phyloP scores from a whole-genome alignment of 2,329 filamentous ascomycete species.

The Fusarium temperatum region DNA sequence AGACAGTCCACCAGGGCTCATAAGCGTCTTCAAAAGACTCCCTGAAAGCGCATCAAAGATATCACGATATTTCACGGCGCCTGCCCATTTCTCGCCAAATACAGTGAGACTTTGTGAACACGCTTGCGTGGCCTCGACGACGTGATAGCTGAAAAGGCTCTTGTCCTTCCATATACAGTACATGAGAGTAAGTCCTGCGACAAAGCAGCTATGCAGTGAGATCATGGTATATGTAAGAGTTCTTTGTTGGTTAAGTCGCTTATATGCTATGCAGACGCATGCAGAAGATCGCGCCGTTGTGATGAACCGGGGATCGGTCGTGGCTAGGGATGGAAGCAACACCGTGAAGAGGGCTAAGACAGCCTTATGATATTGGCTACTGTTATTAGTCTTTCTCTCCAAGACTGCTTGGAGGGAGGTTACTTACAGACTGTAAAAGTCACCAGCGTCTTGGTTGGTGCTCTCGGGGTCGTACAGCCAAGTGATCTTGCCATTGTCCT shows the following conservation, averaged over 20 bases:
- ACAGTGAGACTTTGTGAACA: neutral
- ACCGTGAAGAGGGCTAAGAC: neutral
- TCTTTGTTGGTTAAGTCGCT: neutral
- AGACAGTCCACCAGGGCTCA: neutral
- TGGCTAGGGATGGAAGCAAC: neutral
- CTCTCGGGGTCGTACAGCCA: neutral
- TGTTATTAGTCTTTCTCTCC: no score
- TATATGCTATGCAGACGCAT: neutral
- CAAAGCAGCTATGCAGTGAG: neutral
- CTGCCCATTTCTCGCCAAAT: neutral
- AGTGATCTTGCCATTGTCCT: neutral
- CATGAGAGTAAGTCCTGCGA: neutral
- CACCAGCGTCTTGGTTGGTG: neutral
- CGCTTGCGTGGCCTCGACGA: neutral
- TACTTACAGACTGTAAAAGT: neutral
- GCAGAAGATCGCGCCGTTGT: neutral
- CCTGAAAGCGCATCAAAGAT: neutral
- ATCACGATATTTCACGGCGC: neutral
- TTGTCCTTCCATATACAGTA: neutral
- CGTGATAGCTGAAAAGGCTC: neutral
- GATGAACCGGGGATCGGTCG: neutral
- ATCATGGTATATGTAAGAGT: neutral
- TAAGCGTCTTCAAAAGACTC: neutral
- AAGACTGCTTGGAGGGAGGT: fast-evolving
- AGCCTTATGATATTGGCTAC: neutral